Conservation (phyloP, 1,139 yeast species). For the Taphrina populina region DNA sequence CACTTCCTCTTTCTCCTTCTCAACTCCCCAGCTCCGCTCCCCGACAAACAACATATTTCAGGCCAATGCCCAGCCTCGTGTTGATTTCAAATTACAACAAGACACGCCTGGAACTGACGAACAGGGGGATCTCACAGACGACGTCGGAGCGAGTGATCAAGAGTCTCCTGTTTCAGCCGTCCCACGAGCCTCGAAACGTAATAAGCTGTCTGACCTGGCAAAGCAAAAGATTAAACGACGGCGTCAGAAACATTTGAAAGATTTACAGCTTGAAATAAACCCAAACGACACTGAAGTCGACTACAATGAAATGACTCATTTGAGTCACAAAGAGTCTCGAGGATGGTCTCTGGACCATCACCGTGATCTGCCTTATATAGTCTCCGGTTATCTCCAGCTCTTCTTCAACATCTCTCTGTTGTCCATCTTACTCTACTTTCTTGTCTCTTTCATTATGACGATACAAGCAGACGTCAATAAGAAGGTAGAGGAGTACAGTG, state of each 20-base stretch:
- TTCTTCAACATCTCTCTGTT: constrained; percentile 62
- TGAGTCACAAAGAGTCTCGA: constrained; percentile 8
- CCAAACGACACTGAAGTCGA: constrained; percentile 41
- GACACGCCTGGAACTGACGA: constrained; percentile 34
- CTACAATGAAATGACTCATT: constrained; percentile 44
- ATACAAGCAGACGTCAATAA: constrained; percentile 69
- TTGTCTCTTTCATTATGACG: constrained; percentile 58
- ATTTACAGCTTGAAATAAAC: constrained; percentile 3
- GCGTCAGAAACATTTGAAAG: constrained; percentile 22
- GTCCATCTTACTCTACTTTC: constrained; percentile 55
- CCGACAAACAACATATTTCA: constrained; percentile 21
- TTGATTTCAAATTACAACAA: background rate
- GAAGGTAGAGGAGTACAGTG: constrained; percentile 53
- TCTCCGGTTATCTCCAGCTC: constrained; percentile 72
- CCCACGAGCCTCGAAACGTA: constrained; percentile 9
- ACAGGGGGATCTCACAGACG: constrained; percentile 26
- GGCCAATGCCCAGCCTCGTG: background rate
- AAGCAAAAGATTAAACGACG: constrained; percentile 24
- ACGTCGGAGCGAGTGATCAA: constrained; percentile 28
- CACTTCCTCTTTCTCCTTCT: constrained; percentile 20
- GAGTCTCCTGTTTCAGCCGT: constrained; percentile 19
- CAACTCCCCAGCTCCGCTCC: constrained; percentile 10
- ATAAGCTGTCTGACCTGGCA: constrained; percentile 41
- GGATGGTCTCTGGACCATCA: constrained; percentile 16
- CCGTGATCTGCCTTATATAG: constrained; percentile 55